Percentiles rank a stretch among this genome's conserved stretches.
phyloP scores from a whole-genome alignment of 805 yeast genomes.

The Candida pseudofarinosa region DNA sequence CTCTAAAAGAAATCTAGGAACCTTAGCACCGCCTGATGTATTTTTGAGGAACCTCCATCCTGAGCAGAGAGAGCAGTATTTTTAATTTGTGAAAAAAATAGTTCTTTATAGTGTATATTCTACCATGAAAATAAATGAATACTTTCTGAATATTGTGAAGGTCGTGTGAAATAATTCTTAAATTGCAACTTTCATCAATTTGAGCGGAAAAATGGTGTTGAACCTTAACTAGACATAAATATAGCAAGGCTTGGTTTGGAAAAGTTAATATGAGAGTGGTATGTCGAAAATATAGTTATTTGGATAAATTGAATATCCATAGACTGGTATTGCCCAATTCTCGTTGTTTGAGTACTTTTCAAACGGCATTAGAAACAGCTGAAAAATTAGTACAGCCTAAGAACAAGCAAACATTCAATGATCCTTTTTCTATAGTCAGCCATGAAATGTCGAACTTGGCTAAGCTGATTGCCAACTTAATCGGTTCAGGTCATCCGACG shows the following conservation, averaged over 20 bases:
- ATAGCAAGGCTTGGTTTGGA: background rate
- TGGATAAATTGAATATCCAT: background rate
- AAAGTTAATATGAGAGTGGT: background rate
- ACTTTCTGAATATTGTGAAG: background rate
- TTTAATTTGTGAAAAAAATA: too few relatives aligned
- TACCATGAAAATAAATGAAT: background rate
- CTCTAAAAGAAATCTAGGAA: conserved; percentile 74
- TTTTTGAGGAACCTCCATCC: conserved; percentile 49
- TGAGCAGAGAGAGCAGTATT: conserved; percentile 29
- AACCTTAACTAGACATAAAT: background rate
- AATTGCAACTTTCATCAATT: background rate
- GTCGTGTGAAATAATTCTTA: background rate
- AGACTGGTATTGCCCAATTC: background rate
- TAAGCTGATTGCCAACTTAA: conserved; percentile 74
- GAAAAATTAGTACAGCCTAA: conserved; percentile 69
- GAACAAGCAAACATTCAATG: conserved; percentile 47
- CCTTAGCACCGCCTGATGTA: conserved; percentile 67
- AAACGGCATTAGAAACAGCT: conserved; percentile 66
- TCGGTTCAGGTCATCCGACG: conserved; percentile 93
- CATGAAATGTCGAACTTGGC: conserved; percentile 91
- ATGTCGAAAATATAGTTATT: background rate
- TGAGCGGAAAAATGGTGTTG: background rate
- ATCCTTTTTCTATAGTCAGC: conserved; percentile 88
- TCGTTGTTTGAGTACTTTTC: conserved; percentile 17
- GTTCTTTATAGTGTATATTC: background rate